Percentiles rank a stretch among this genome's conserved stretches.
Conservation (phyloP, 2,329 filamentous ascomycete species). For the Aspergillus ruber region DNA sequence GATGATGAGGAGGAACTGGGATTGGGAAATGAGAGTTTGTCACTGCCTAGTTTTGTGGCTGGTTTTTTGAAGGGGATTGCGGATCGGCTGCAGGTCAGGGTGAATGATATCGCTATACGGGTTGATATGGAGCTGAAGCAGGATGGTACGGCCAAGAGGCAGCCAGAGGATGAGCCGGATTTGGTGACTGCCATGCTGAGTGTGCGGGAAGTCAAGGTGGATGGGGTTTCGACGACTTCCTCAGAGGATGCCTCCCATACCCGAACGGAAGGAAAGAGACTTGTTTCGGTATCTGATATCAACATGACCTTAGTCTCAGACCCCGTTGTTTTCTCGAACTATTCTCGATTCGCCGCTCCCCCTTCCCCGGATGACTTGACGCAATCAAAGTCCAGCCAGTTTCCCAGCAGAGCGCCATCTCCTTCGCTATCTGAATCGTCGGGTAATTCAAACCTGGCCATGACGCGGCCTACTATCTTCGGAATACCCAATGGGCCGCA, state of each 20-base stretch:
- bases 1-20: constrained; percentile 46
- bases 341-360: constrained; percentile 32
- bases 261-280: constrained; percentile 35
- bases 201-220: constrained; percentile 29
- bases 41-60: constrained; percentile 53
- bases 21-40: constrained; percentile 49
- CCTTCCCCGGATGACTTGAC: constrained; percentile 27
- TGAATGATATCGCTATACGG: constrained; percentile 48
- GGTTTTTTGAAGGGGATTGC: constrained; percentile 54
- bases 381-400: constrained; percentile 26
- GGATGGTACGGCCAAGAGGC: constrained; percentile 30
- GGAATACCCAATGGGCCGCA: constrained; percentile 11
- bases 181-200: constrained; percentile 29
- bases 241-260: constrained; percentile 5
- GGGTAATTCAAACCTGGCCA: constrained; percentile 20
- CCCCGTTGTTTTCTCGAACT: constrained; percentile 42
- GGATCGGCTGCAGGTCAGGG: constrained; percentile 50
- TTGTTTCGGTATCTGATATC: constrained; percentile 40
- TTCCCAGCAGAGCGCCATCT: constrained; percentile 23
- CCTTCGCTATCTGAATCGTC: constrained; percentile 19
- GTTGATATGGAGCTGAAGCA: constrained; percentile 44
- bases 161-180: constrained; percentile 31
- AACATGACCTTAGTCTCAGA: constrained; percentile 44
- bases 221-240: constrained; percentile 19
- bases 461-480: constrained; percentile 36